Conservation (phyloP, 2,329 filamentous ascomycete species). For the Alternaria viburni region DNA sequence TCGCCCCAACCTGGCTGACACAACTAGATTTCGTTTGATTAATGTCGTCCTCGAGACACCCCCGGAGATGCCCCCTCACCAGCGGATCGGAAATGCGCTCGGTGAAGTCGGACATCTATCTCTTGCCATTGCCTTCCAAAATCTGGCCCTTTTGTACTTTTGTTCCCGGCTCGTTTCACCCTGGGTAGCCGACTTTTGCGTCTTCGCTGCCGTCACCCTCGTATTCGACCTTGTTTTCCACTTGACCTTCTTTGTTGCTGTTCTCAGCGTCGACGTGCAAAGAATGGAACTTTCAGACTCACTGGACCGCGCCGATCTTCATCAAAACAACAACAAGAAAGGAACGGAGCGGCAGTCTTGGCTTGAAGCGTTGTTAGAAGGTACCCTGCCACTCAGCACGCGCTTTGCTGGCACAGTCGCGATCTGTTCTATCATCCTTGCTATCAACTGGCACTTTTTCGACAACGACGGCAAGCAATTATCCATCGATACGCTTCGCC, state of each 20-base stretch:
- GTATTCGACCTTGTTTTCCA: constrained; percentile 80
- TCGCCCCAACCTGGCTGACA: constrained; percentile 12
- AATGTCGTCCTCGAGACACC: constrained; percentile 78
- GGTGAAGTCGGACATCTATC: constrained; percentile 75
- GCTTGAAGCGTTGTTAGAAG: constrained; percentile 67
- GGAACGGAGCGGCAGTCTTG: constrained; percentile 60
- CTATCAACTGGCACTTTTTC: constrained; percentile 80
- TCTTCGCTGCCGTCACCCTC: constrained; percentile 76
- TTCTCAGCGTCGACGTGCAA: constrained; percentile 79
- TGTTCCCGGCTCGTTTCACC: constrained; percentile 72
- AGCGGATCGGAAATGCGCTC: constrained; percentile 74
- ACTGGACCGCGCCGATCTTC: constrained; percentile 56
- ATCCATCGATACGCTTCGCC: constrained; percentile 31
- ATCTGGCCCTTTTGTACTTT: constrained; percentile 68
- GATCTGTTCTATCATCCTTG: constrained; percentile 73
- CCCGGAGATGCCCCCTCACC: constrained; percentile 70
- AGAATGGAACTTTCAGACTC: constrained; percentile 78
- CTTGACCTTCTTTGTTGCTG: constrained; percentile 79
- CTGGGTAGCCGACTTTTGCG: constrained; percentile 76
- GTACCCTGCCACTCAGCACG: constrained; percentile 72
- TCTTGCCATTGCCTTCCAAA: constrained; percentile 71
- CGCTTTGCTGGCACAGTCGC: constrained; percentile 77
- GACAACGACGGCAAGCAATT: constrained; percentile 59
- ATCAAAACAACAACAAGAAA: constrained; percentile 54
- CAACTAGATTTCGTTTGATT: constrained; percentile 70